phyloP scores from a whole-genome alignment of 2,329 filamentous ascomycete species.

The Colletotrichum siamense region DNA sequence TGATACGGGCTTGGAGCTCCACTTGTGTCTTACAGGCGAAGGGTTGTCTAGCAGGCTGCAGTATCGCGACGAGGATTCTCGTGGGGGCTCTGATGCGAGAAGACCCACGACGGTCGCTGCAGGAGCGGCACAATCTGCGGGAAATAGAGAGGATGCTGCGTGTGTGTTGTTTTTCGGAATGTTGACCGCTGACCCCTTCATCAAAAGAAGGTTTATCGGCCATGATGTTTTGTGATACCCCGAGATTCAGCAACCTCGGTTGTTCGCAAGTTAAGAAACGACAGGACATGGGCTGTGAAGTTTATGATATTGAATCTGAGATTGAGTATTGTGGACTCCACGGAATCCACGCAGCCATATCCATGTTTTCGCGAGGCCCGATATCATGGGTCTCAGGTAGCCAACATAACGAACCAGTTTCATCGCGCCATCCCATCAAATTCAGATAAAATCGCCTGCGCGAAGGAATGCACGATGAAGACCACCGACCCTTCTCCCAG shows the following conservation, averaged over 20 bases:
- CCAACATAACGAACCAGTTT: accelerated
- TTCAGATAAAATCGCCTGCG: neutral
- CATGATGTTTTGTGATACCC: neutral
- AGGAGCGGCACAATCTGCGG: neutral
- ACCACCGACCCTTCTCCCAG: neutral
- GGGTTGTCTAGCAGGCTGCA: neutral
- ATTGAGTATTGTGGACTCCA: neutral
- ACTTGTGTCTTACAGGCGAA: neutral
- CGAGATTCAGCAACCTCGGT: neutral
- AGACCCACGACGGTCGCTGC: neutral
- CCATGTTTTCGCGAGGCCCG: neutral
- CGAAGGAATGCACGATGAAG: neutral
- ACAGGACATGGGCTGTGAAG: neutral
- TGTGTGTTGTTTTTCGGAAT: neutral
- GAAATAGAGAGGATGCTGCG: neutral
- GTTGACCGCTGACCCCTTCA: neutral
- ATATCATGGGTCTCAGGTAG: neutral
- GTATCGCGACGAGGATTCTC: neutral
- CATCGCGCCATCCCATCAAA: neutral
- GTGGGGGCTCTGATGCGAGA: neutral
- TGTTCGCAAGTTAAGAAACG: neutral
- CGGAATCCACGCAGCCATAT: neutral
- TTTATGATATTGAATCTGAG: neutral
- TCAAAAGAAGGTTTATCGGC: neutral
- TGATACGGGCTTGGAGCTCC: neutral